These are phyloP conservation scores for Coniophora puteana DNA, from an alignment of 1,284 basidiomycete genomes.

Conservation along the genomic window DNA sequence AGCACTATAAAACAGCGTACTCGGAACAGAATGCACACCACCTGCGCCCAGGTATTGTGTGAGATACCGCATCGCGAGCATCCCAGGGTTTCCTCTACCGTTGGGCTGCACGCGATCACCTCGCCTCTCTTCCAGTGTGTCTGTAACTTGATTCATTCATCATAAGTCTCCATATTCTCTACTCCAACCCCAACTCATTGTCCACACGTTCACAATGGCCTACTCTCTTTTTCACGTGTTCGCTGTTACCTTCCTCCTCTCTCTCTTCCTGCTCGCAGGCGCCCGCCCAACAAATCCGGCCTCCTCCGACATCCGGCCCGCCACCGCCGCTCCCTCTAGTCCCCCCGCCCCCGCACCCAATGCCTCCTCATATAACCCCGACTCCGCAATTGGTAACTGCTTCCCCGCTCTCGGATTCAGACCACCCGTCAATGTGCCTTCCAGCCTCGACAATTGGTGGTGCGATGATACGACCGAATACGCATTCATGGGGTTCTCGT, in stretches of 20 bases:
- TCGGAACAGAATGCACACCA: too few species aligned
- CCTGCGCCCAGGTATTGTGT: too few species aligned
- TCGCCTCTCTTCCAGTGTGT: too few species aligned
- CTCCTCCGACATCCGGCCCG: background rate
- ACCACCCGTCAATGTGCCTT: slow-evolving; percentile 49
- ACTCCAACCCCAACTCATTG: too few species aligned
- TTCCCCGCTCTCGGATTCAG: slow-evolving; percentile 59
- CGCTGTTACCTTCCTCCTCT: background rate
- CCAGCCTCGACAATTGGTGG: slow-evolving; percentile 59
- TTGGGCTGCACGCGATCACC: too few species aligned
- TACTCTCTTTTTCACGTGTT: background rate
- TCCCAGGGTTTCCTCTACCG: too few species aligned
- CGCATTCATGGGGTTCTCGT: slow-evolving; percentile 71
- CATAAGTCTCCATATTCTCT: too few species aligned
- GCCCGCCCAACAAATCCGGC: background rate
- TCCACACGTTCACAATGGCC: background rate
- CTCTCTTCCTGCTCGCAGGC: background rate
- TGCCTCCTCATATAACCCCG: background rate
- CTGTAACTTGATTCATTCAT: too few species aligned
- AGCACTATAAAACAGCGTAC: too few species aligned
- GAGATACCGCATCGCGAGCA: too few species aligned
- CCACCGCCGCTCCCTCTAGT: background rate
- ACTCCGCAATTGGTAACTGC: slow-evolving; percentile 28
- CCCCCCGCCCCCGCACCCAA: background rate
- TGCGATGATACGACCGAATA: slow-evolving; percentile 59